phyloP scores from a whole-genome alignment of 495 filamentous ascomycete species.

The Venustampulla echinocandica region DNA sequence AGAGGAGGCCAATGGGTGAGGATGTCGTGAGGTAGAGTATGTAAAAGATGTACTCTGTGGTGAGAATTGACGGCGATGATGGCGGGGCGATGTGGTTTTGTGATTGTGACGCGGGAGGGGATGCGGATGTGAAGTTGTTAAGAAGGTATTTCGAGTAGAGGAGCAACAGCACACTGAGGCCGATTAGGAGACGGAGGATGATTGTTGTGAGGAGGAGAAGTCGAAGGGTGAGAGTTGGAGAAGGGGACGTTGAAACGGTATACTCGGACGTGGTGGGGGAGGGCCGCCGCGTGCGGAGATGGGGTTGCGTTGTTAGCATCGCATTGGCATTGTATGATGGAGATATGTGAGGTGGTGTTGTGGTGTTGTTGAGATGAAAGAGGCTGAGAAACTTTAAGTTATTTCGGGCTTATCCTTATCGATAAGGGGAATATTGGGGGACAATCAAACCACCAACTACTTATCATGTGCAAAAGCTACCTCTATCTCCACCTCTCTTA shows the following conservation, averaged over 20 bases:
- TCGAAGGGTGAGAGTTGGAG: constrained; percentile 45
- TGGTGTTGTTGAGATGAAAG: neutral
- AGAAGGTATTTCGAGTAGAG: constrained; percentile 32
- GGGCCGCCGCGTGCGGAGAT: constrained; percentile 60
- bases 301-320: constrained; percentile 44
- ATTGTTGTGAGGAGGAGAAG: constrained; percentile 26
- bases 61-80: constrained; percentile 8
- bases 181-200: constrained; percentile 32
- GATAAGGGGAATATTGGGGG: neutral
- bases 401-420: neutral
- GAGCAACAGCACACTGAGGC: constrained; percentile 34
- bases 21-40: constrained; percentile 3
- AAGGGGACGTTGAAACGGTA: constrained; percentile 66
- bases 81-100: neutral
- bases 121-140: constrained; percentile 6
- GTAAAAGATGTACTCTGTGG: constrained; percentile 8
- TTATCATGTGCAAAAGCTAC: no score
- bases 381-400: neutral
- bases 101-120: no score
- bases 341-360: constrained; percentile 1
- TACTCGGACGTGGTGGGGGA: constrained; percentile 82
- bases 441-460: no score
- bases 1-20: constrained; percentile 6
- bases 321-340: neutral
- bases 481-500: no score